Evolutionary conservation across 768 basidiomycete species (phyloP), one percentile per base, ranked within the genome.

Genomic region (Leccinum obscurum): DNA sequence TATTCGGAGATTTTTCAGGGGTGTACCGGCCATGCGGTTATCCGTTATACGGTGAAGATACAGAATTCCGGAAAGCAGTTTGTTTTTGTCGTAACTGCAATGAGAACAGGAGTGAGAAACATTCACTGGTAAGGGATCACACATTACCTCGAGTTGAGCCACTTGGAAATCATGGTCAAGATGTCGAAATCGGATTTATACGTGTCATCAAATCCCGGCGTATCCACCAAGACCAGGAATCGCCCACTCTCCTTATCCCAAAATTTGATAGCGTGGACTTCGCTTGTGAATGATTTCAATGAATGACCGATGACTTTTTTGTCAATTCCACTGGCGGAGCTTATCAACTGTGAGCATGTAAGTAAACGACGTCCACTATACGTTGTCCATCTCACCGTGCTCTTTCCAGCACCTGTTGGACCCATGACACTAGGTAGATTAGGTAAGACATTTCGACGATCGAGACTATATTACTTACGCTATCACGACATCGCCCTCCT

Each of bases 21-120:
- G 66, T 1, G 73, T 64, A 20, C 74, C 78, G 0, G 67, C 68
- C 71, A 79, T 72, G 1, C 77, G 70, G 54, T 74, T 73, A 48
- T 78, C 77, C 8, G 76, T 68, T 41, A 80, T 80, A 15, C 75
- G 71, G 58, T 80, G 78, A 14, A 79, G 59, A 58, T 78, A 80
- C 20, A 80, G 17, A 28, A 80, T 70, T 2, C 72, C 77, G 9
- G 72, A 63, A 1, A 80, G 68, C n/a, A 59, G 49, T 9, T 60
- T 64, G 3, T 54, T 4, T 10, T 50, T 49, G 10, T 39, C 48
- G 28, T 64, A 62, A n/a, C 65, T 69, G 24, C 15, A 10, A 41
- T 15, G n/a, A 8, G 24, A 14, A 11, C 14, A 32, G 28, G 1
- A 15, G 17, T n/a, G 24, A 24, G 6, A 44, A 44, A 44, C 41